Evolutionary conservation across 768 basidiomycete genomes (phyloP), one percentile per base, ranked within the genome.

Genomic region (Serendipita vermifera): DNA sequence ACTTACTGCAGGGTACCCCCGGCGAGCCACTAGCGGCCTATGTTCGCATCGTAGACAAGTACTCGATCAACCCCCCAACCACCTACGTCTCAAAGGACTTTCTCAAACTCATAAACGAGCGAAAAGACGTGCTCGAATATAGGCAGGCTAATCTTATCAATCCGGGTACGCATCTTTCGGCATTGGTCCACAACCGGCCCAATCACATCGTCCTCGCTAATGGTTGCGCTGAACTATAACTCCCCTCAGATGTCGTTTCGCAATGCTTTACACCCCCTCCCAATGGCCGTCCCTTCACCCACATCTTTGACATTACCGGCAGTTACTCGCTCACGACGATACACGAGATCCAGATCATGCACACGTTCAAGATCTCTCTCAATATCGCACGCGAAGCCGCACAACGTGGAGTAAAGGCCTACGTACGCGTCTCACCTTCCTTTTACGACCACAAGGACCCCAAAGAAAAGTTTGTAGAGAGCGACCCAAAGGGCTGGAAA

Each of bases 1-100:
- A 75, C 36, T 77, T 91, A 13, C 79, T 87, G 33, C 85, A 85
- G 2, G 63, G n/a, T n/a, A n/a, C 78, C 5, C 72, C 82, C 32
- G 85, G 81, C 33, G 80, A 36, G 35, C 35, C 35, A n/a, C 35
- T 36, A 9, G 35, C n/a, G n/a, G 35, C 35, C 9, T n/a, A 36
- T n/a, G 35, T 36, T 36, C 35, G 35, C 9, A 36, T 36, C 35
- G 35, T 36, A 36, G 35, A 36, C 35, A 36, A 36, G 35, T 36
- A 36, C n/a, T 36, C 35, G 9, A 36, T 36, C n/a, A 9, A 36
- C 35, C 35, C 35, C 9, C 35, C 35, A 9, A 36, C 35, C 9
- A 36, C 35, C 9, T 36, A 36, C 35, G 9, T 36, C n/a, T 9
- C n/a, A 9, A 36, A 36, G 35, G 9, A 9, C 35, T 36, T 36